Percentiles rank a stretch among this genome's conserved stretches.
Conservation (phyloP, 768 basidiomycete species). For the Royoungia palumana region DNA sequence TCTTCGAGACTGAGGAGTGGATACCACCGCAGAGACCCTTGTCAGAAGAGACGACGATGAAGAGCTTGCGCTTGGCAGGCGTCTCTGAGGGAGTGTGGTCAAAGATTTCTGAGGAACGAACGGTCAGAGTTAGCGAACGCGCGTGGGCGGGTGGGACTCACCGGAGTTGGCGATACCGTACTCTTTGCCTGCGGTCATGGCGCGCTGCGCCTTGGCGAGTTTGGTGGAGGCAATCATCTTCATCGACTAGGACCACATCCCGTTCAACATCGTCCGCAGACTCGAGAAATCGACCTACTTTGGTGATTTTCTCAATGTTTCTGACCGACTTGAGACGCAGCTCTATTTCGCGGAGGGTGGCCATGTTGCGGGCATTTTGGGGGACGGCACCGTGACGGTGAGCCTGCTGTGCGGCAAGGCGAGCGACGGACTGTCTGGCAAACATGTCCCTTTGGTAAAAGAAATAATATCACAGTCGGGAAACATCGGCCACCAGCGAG, state of each 20-base stretch:
- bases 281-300: conserved; percentile 49
- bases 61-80: conserved; percentile 74
- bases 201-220: conserved; percentile 90
- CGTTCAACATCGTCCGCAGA: conserved; percentile 1
- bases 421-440: conserved; percentile 46
- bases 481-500: conserved; percentile 39
- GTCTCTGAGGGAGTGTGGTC: conserved; percentile 68
- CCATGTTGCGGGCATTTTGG: conserved; percentile 78
- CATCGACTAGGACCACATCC: conserved; percentile 65
- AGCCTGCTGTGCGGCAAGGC: conserved; percentile 39
- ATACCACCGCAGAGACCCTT: conserved; percentile 99
- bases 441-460: conserved; percentile 38
- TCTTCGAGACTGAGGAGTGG: conserved; percentile 94
- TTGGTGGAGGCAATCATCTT: conserved; percentile 99
- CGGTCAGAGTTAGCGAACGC: conserved; percentile 3
- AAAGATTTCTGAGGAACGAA: conserved; percentile 73
- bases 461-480: conserved; percentile 15
- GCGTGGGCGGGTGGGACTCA: conserved; percentile 30
- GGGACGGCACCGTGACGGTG: conserved; percentile 38
- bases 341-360: conserved; percentile 97
- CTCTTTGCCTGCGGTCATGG: conserved; percentile 87
- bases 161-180: conserved; percentile 92
- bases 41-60: conserved; percentile 95
- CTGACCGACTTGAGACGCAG: conserved; percentile 91
- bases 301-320: conserved; percentile 99